phyloP scores from a whole-genome alignment of 352 stramenopile genomes.

The Globisporangium irregulare region DNA sequence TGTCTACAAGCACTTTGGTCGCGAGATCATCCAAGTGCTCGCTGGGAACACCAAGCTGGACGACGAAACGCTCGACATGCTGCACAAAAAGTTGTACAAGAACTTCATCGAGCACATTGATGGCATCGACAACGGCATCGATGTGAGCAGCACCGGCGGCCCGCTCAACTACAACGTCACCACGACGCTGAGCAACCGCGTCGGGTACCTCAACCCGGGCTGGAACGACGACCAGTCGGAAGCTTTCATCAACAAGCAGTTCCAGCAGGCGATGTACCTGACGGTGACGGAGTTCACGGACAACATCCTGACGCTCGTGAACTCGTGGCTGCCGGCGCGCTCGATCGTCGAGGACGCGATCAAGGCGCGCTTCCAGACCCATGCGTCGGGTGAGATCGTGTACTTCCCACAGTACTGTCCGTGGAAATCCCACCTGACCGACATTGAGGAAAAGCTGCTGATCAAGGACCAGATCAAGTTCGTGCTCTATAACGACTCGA shows the following conservation, averaged over 20 bases:
- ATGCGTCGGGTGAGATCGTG: slow-evolving; percentile 94
- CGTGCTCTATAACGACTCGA: slow-evolving; percentile 95
- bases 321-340: slow-evolving; percentile 93
- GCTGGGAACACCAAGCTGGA: slow-evolving; percentile 44
- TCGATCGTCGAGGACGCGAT: slow-evolving; percentile 93
- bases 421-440: slow-evolving; percentile 97
- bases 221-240: slow-evolving; percentile 95
- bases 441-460: slow-evolving; percentile 92
- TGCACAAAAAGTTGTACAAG: slow-evolving; percentile 94
- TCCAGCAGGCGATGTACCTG: slow-evolving; percentile 94
- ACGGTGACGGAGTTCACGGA: slow-evolving; percentile 95
- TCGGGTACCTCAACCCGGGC: slow-evolving; percentile 92
- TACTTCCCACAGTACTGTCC: slow-evolving; percentile 90
- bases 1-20: slow-evolving; percentile 98
- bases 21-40: slow-evolving; percentile 91
- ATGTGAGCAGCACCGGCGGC: slow-evolving; percentile 50
- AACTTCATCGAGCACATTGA: slow-evolving; percentile 98
- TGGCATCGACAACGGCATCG: slow-evolving; percentile 98
- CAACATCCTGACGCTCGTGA: slow-evolving; percentile 88
- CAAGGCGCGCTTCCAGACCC: slow-evolving; percentile 77
- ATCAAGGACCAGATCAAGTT: slow-evolving; percentile 94
- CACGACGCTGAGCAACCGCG: slow-evolving; percentile 79
- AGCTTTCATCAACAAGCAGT: slow-evolving; percentile 83
- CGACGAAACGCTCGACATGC: slow-evolving; percentile 72
- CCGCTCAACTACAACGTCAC: slow-evolving; percentile 76